A percentile compares a stretch with the other conserved stretches of the same genome.
These are phyloP conservation scores for grape (Vitis vinifera) DNA, from an alignment of 164 flowering plant genomes.

Conservation along the genomic window DNA sequence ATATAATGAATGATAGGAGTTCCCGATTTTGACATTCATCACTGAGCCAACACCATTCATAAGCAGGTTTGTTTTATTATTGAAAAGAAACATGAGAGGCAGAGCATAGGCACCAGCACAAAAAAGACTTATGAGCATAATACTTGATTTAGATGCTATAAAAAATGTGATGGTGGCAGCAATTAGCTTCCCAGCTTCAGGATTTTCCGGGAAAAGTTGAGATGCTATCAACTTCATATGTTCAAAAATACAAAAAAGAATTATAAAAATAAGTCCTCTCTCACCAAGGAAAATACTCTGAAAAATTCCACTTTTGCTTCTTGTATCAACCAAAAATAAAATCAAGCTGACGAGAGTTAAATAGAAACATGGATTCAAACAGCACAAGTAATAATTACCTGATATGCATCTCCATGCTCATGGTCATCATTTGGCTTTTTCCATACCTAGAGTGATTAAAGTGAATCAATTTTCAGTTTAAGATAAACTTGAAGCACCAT, in stretches of 20 bases:
- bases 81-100: background rate
- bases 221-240: background rate
- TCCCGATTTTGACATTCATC: no score
- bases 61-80: no score
- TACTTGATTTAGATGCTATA: constrained; percentile 59
- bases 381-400: constrained; percentile 6
- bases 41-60: no score
- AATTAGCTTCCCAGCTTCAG: constrained; percentile 38
- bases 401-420: constrained; percentile 17
- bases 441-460: background rate
- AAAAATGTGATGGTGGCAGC: constrained; percentile 57
- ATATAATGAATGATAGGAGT: no score
- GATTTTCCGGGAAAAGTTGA: constrained; percentile 58
- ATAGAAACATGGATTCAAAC: background rate
- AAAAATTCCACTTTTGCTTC: no score
- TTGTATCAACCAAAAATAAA: no score
- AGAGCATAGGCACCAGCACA: no score
- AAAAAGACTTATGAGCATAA: constrained; percentile 53
- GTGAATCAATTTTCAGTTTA: no score
- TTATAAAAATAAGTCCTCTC: constrained; percentile 9
- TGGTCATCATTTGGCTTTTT: constrained; percentile 14
- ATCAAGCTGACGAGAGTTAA: background rate
- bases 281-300: constrained; percentile 39
- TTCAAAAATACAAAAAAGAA: no score
- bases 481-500: no score